Percentiles rank a stretch among this genome's conserved stretches.
Evolutionary conservation across 2,329 filamentous ascomycete species (phyloP).

Genomic region (Phialocephala subalpina): DNA sequence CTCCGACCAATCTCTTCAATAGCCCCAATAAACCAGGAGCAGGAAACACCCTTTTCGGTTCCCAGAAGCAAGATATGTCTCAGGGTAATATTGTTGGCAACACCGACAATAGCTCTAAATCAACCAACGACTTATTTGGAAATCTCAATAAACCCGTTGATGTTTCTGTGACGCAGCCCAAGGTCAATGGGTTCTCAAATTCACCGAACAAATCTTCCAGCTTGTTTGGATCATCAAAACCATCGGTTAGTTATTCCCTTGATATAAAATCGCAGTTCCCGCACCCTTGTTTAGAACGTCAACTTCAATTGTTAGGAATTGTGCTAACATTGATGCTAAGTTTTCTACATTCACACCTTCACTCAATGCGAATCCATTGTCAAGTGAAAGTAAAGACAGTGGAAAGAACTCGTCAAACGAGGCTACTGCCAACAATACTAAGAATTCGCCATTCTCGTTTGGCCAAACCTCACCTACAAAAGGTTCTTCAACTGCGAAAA

Average conservation of each 20-base stretch:
- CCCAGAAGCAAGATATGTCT: background rate
- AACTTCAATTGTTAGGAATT: background rate
- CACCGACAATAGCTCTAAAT: slow-evolving; percentile 10
- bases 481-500: slow-evolving; percentile 1
- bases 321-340: background rate
- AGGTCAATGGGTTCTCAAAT: slow-evolving; percentile 21
- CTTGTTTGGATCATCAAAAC: slow-evolving; percentile 7
- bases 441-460: slow-evolving; percentile 1
- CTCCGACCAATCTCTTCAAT: slow-evolving; percentile 6
- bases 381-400: background rate
- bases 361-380: background rate
- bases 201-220: background rate
- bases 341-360: background rate
- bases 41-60: slow-evolving; percentile 25
- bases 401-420: background rate
- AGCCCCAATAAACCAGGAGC: slow-evolving; percentile 7
- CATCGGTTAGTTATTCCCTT: slow-evolving; percentile 11
- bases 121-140: slow-evolving; percentile 28
- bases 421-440: background rate
- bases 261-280: background rate
- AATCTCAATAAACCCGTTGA: slow-evolving; percentile 35
- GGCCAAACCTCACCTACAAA: background rate
- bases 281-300: background rate
- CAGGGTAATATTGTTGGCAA: slow-evolving; percentile 11
- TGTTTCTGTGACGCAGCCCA: slow-evolving; percentile 25